A percentile compares a stretch with the other conserved stretches of the same genome.
Evolutionary conservation across 2,329 filamentous ascomycete species (phyloP).

Genomic region (Teratosphaeriaceae sp.): DNA sequence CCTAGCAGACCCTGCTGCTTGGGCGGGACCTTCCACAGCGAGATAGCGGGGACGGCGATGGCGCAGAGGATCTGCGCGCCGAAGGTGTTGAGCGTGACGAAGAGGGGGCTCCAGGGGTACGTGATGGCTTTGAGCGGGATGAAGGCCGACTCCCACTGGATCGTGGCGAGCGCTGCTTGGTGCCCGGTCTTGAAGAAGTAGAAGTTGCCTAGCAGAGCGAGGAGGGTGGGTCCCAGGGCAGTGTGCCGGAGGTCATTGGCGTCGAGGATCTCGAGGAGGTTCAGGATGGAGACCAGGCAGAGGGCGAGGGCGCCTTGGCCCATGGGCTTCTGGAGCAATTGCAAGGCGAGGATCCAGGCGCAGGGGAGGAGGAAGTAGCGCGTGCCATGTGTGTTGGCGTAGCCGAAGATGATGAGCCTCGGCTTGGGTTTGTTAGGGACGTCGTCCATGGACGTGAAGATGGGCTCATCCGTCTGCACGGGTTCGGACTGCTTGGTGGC

Average conservation of each 20-base stretch:
- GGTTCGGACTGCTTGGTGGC: constrained; percentile 23
- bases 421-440: constrained; percentile 17
- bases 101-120: constrained; percentile 83
- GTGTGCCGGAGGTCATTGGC: constrained; percentile 56
- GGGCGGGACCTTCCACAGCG: constrained; percentile 83
- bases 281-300: constrained; percentile 82
- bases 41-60: constrained; percentile 69
- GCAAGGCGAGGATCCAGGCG: constrained; percentile 68
- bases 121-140: constrained; percentile 74
- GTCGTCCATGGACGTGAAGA: constrained; percentile 31
- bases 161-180: constrained; percentile 76
- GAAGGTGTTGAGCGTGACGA: constrained; percentile 80
- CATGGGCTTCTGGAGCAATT: constrained; percentile 90
- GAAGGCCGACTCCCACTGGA: constrained; percentile 96
- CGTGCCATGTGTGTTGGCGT: constrained; percentile 86
- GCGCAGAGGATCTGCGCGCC: constrained; percentile 81
- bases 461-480: constrained; percentile 26
- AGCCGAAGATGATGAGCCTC: constrained; percentile 66
- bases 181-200: constrained; percentile 98
- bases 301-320: constrained; percentile 77
- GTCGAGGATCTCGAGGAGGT: constrained; percentile 59
- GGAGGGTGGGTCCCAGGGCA: constrained; percentile 73
- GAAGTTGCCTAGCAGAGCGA: constrained; percentile 85
- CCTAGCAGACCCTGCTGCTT: constrained; percentile 59
- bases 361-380: constrained; percentile 80